Conservation (phyloP, 495 filamentous ascomycete species). For the Penicillium fimorum region DNA sequence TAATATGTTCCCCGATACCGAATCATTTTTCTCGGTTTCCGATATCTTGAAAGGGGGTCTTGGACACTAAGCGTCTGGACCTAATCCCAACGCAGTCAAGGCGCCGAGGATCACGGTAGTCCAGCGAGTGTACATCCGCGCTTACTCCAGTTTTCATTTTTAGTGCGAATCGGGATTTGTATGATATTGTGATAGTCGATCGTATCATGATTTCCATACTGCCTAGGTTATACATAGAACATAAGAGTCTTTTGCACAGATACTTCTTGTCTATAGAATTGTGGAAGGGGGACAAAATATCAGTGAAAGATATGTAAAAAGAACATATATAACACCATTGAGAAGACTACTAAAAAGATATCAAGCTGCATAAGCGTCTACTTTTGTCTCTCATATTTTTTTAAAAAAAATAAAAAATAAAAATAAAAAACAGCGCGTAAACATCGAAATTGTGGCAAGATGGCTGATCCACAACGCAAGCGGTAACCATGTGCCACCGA, state of each 20-base stretch:
- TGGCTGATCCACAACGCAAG: conserved; percentile 7
- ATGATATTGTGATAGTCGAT: not conserved
- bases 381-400: too few species aligned
- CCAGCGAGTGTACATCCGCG: not conserved
- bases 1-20: conserved; percentile 2
- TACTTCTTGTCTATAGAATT: too few species aligned
- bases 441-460: not conserved
- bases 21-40: not conserved
- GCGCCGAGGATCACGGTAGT: conserved; percentile 7
- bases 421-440: not conserved
- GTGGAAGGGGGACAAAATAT: too few species aligned
- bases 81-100: conserved; percentile 11
- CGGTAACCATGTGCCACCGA: conserved; percentile 21
- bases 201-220: not conserved
- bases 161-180: conserved; percentile 1
- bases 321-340: too few species aligned
- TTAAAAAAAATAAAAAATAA: too few species aligned
- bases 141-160: not conserved
- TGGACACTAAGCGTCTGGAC: not conserved
- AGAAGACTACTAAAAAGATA: too few species aligned
- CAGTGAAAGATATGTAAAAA: too few species aligned
- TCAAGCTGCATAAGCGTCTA: too few species aligned
- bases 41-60: not conserved
- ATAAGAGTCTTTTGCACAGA: too few species aligned
- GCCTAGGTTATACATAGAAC: too few species aligned